Percentiles rank a stretch among this genome's conserved stretches.
Conservation (phyloP, 148 eudicot genomes). For the Fagopyrum esculentum region DNA sequence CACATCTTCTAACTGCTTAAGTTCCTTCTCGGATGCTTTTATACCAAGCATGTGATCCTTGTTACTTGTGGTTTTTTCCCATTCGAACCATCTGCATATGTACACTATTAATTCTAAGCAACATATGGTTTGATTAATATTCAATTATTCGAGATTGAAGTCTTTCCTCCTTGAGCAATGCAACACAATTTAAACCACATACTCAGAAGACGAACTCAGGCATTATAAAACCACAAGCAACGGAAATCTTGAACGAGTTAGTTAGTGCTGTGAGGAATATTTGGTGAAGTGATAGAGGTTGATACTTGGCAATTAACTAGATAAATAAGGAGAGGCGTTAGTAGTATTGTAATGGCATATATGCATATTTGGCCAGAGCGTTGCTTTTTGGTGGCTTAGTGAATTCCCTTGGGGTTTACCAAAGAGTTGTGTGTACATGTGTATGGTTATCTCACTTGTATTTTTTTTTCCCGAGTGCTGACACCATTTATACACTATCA, state of each 20-base stretch:
- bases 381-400: too few relatives aligned
- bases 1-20: slow-evolving; percentile 52
- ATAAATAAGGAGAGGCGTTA: too few relatives aligned
- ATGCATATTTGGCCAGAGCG: too few relatives aligned
- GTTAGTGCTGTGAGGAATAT: too few relatives aligned
- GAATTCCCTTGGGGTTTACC: too few relatives aligned
- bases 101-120: not conserved
- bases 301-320: too few relatives aligned
- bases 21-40: slow-evolving; percentile 44
- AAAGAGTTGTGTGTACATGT: too few relatives aligned
- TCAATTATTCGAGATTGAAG: not conserved
- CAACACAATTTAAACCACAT: not conserved
- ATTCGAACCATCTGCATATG: slow-evolving; percentile 55
- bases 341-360: too few relatives aligned
- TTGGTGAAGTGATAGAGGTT: too few relatives aligned
- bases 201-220: not conserved
- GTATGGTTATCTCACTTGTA: too few relatives aligned
- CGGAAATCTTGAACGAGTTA: too few relatives aligned
- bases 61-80: slow-evolving; percentile 29
- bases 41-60: slow-evolving; percentile 28
- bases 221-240: not conserved
- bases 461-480: too few relatives aligned
- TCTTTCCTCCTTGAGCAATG: not conserved
- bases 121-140: not conserved
- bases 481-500: not conserved